phyloP scores from a whole-genome alignment of 192 early-diverging fungal genomes.

The Coemansia sp. region DNA sequence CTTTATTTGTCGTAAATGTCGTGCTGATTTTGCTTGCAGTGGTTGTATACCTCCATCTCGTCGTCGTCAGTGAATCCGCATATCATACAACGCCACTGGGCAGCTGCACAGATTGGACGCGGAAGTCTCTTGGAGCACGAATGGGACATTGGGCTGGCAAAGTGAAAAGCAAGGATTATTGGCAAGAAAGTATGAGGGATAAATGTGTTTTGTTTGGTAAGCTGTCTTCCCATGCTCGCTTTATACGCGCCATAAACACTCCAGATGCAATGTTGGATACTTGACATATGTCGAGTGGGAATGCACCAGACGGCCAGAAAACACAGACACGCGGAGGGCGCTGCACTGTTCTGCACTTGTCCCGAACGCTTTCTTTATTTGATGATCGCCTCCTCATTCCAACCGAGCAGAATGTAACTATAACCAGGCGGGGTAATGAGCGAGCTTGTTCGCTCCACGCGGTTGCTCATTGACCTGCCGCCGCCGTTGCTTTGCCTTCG shows the following conservation, averaged over 20 bases:
- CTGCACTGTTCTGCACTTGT: background rate
- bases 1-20: conserved; percentile 8
- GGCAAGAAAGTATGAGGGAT: background rate
- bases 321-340: conserved; percentile 1
- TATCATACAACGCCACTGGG: conserved; percentile 25
- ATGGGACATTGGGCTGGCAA: background rate
- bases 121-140: conserved; percentile 1
- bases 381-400: too few relatives aligned
- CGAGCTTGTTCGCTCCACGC: background rate
- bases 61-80: conserved; percentile 21
- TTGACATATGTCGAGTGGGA: background rate
- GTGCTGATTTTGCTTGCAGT: conserved; percentile 12
- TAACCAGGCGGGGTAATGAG: too few relatives aligned
- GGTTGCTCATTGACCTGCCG: background rate
- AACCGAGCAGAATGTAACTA: too few relatives aligned
- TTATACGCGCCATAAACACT: too few relatives aligned
- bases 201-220: background rate
- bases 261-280: too few relatives aligned
- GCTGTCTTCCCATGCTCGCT: too few relatives aligned
- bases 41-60: conserved; percentile 20
- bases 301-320: background rate
- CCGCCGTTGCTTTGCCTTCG: conserved; percentile 1
- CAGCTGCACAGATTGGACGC: conserved; percentile 17
- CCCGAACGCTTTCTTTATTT: background rate
- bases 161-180: background rate